A percentile compares a stretch with the other conserved stretches of the same genome.
These are phyloP conservation scores for Debaryomycetaceae sp. DNA, from an alignment of 1,139 yeast species.

Conservation along the genomic window DNA sequence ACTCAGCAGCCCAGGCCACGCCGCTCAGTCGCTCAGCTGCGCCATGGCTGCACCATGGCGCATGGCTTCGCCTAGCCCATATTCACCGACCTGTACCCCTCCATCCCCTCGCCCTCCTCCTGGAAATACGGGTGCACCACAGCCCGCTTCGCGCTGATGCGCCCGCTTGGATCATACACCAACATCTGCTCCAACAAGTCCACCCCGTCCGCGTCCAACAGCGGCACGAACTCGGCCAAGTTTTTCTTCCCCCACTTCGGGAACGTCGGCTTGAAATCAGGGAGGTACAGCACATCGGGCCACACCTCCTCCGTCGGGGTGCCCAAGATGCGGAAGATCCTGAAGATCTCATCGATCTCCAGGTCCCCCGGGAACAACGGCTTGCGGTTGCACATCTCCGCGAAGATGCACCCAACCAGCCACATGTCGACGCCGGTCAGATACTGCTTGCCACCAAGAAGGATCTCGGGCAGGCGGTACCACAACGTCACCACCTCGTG, in stretches of 20 bases:
- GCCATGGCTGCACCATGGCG: no score
- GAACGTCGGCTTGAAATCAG: conserved; percentile 92
- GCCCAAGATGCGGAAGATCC: conserved; percentile 88
- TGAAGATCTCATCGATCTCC: conserved; percentile 94
- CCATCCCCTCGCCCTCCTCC: conserved; percentile 38
- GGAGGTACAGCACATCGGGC: conserved; percentile 95
- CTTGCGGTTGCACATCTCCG: conserved; percentile 95
- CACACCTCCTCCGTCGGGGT: conserved; percentile 92
- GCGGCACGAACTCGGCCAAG: conserved; percentile 70
- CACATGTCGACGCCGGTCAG: conserved; percentile 99
- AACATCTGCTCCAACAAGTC: conserved; percentile 77
- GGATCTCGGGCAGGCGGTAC: conserved; percentile 96
- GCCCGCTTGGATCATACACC: conserved; percentile 87
- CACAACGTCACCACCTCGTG: conserved; percentile 97
- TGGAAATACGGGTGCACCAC: conserved; percentile 85
- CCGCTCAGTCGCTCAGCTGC: no score
- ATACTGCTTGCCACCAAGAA: conserved; percentile 94
- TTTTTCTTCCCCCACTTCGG: conserved; percentile 89
- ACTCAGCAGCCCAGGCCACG: no score
- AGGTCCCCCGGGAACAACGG: conserved; percentile 97
- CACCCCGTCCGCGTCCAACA: conserved; percentile 75
- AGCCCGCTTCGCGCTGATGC: conserved; percentile 94
- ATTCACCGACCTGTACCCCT: conserved; percentile 32
- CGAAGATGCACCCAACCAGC: conserved; percentile 98
- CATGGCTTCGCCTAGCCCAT: no score